These are phyloP conservation scores for Corymbia citriodora DNA, from an alignment of 441 rosid species.

Conservation along the genomic window DNA sequence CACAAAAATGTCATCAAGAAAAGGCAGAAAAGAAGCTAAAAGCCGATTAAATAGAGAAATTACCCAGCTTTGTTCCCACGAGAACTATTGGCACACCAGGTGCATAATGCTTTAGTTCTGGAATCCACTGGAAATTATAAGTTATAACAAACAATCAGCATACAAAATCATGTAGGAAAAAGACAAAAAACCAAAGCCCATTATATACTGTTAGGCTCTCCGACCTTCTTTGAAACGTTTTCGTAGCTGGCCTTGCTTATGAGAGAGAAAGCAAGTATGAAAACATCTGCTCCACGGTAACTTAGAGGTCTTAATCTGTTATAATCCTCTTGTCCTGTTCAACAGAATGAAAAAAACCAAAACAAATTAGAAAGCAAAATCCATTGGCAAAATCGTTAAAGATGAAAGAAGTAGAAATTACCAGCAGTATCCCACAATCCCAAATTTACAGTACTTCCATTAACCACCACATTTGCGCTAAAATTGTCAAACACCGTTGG, in stretches of 20 bases:
- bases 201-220: background rate
- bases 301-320: constrained; percentile 8
- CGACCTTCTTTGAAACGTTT: constrained; percentile 8
- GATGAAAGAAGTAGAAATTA: background rate
- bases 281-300: constrained; percentile 4
- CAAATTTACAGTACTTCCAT: constrained; percentile 12
- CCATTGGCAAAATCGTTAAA: background rate
- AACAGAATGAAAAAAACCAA: background rate
- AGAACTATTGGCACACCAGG: constrained; percentile 8
- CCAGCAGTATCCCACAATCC: constrained; percentile 23
- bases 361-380: background rate
- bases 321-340: constrained; percentile 9
- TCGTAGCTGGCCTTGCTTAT: constrained; percentile 8
- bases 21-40: background rate
- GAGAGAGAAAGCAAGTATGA: constrained; percentile 9
- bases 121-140: constrained; percentile 2
- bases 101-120: constrained; percentile 8
- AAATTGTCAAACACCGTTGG: constrained; percentile 21
- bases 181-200: background rate
- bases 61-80: constrained; percentile 8
- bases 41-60: background rate
- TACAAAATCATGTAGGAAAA: background rate
- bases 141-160: background rate
- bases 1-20: background rate
- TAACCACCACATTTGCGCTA: constrained; percentile 19